These are phyloP conservation scores for Dendrobium nobile DNA, from an alignment of 106 monocot species.

Conservation along the genomic window DNA sequence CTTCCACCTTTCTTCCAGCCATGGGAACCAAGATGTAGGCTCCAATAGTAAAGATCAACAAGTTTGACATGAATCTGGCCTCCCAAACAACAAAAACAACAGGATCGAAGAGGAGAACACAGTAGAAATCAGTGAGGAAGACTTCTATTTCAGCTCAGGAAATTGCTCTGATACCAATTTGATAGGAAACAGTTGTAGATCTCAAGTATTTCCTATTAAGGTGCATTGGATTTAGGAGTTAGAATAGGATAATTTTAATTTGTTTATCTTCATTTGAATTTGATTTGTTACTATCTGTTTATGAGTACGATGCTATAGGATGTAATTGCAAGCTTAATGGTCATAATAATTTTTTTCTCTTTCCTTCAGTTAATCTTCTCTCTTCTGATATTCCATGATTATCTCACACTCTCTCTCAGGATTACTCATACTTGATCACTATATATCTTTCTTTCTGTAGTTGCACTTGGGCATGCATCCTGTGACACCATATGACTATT, in stretches of 20 bases:
- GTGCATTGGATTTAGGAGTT: not conserved
- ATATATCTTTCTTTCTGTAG: not conserved
- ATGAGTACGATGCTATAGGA: not conserved
- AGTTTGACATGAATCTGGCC: no score
- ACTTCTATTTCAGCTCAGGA: no score
- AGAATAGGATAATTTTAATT: not conserved
- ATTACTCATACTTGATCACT: not conserved
- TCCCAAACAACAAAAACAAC: no score
- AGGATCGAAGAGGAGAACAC: no score
- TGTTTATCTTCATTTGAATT: not conserved
- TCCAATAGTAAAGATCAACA: no score
- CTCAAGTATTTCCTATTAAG: not conserved
- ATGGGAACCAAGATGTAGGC: no score
- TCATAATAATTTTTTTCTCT: not conserved
- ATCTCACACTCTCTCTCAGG: not conserved
- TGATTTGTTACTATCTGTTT: not conserved
- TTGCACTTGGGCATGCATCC: not conserved
- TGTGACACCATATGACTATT: no score
- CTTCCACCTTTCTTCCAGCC: no score
- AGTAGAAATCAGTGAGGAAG: no score
- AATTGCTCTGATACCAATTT: no score
- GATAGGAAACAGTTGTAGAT: no score
- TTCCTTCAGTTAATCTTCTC: not conserved
- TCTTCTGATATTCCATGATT: not conserved
- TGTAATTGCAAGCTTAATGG: not conserved